These are phyloP conservation scores for Pseudonectria buxi DNA, from an alignment of 2,329 filamentous ascomycete genomes.

Conservation along the genomic window DNA sequence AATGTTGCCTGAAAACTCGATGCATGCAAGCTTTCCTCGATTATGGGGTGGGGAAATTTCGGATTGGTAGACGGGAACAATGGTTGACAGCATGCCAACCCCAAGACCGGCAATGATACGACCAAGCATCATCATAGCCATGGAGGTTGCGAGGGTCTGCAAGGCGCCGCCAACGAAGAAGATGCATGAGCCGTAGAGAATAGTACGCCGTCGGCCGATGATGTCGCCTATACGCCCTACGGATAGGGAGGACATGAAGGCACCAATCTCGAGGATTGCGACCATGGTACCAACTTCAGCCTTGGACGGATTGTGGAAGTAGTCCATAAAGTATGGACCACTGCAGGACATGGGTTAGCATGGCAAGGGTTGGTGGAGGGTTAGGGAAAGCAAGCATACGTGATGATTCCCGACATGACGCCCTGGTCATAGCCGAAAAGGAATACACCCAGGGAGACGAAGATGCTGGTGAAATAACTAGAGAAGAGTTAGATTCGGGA, in stretches of 20 bases:
- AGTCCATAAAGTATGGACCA: constrained; percentile 80
- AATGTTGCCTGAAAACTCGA: constrained; percentile 97
- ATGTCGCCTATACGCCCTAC: constrained; percentile 88
- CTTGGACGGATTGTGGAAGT: constrained; percentile 81
- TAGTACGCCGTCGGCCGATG: constrained; percentile 81
- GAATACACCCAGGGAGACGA: constrained; percentile 80
- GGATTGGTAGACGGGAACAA: constrained; percentile 89
- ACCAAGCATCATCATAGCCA: constrained; percentile 83
- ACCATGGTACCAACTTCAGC: constrained; percentile 96
- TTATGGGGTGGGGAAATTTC: constrained; percentile 97
- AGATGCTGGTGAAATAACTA: constrained; percentile 92
- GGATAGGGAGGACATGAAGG: constrained; percentile 78
- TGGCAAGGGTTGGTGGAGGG: neutral
- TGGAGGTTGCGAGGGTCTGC: constrained; percentile 73
- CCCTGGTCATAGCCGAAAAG: constrained; percentile 87
- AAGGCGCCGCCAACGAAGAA: constrained; percentile 80
- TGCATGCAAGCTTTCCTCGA: constrained; percentile 89
- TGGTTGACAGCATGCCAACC: constrained; percentile 83
- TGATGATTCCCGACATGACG: constrained; percentile 73
- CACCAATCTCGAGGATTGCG: constrained; percentile 89
- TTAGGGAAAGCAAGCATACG: constrained; percentile 38
- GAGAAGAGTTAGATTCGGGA: constrained; percentile 10
- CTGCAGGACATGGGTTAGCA: constrained; percentile 40
- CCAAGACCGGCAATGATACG: constrained; percentile 79
- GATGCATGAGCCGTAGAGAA: constrained; percentile 86